These are phyloP conservation scores for Porodaedalea pini DNA, from an alignment of 1,284 basidiomycete species.

Conservation along the genomic window DNA sequence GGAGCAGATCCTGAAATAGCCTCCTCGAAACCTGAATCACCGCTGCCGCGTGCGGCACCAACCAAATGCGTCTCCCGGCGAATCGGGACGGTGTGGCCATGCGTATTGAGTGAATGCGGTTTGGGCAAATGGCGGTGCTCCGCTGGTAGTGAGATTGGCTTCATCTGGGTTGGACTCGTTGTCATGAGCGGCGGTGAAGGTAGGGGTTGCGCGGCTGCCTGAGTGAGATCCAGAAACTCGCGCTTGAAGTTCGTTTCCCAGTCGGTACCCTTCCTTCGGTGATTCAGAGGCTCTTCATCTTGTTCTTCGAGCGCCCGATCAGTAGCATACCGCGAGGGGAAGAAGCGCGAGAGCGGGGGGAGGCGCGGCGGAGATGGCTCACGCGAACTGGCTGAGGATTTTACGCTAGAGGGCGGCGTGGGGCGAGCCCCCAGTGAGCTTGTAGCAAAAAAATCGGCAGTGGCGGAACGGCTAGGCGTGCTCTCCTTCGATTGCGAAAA, in stretches of 20 bases:
- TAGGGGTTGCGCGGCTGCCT: not conserved
- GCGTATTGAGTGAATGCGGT: not conserved
- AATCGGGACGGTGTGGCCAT: conserved; percentile 6
- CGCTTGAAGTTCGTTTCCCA: conserved; percentile 21
- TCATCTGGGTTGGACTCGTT: not conserved
- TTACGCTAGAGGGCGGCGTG: conserved; percentile 20
- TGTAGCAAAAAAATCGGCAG: conserved; percentile 36
- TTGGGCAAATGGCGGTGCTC: not conserved
- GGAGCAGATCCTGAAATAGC: conserved; percentile 25
- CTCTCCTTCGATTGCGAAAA: not conserved
- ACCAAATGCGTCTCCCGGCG: conserved; percentile 16
- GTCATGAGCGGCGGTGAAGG: conserved; percentile 5
- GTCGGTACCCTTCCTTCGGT: conserved; percentile 8
- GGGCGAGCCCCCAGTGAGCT: conserved; percentile 8
- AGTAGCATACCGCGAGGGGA: conserved; percentile 21
- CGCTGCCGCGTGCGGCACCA: conserved; percentile 4
- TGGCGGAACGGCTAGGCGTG: conserved; percentile 27
- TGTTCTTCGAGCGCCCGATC: conserved; percentile 3
- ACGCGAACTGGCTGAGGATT: conserved; percentile 18
- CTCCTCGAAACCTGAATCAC: conserved; percentile 15
- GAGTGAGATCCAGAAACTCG: conserved; percentile 12
- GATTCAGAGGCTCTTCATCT: conserved; percentile 1
- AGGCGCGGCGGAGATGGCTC: conserved; percentile 15
- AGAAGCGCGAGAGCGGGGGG: conserved; percentile 22
- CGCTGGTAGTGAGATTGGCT: not conserved